These are phyloP conservation scores for Gynostemma pentaphyllum DNA, from an alignment of 306 rosid genomes.

Conservation along the genomic window DNA sequence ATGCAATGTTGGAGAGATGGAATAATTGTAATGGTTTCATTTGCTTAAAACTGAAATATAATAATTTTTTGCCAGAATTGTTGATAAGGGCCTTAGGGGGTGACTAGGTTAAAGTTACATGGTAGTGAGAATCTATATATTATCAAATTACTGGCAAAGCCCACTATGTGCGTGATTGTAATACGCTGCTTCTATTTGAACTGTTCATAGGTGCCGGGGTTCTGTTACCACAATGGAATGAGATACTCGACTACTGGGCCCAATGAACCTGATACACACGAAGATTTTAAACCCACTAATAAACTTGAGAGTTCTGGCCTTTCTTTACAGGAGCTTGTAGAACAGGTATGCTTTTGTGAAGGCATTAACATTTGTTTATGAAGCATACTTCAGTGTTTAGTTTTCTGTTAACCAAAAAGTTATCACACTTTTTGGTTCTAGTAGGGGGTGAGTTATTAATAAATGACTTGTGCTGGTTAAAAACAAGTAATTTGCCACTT, in stretches of 20 bases:
- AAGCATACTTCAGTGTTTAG: background rate
- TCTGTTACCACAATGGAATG: constrained; percentile 28
- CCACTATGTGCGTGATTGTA: background rate
- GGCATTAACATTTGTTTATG: constrained; percentile 3
- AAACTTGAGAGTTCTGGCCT: constrained; percentile 36
- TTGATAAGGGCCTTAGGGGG: background rate
- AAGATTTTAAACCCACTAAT: constrained; percentile 74
- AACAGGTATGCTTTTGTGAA: constrained; percentile 35
- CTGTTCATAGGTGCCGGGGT: constrained; percentile 33
- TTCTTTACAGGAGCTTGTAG: constrained; percentile 54
- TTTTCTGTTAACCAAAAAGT: background rate
- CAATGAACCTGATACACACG: constrained; percentile 68
- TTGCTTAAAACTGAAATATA: background rate
- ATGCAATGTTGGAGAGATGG: background rate
- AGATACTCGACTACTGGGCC: constrained; percentile 36
- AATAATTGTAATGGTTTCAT: background rate
- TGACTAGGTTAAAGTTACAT: background rate
- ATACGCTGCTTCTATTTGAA: background rate
- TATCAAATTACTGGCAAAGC: background rate
- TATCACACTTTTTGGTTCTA: background rate
- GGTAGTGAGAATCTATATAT: background rate
- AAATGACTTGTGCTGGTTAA: background rate
- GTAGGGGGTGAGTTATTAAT: background rate
- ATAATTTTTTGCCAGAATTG: background rate
- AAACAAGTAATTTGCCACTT: background rate